These are phyloP conservation scores for Neurospora sp. DNA, from an alignment of 495 filamentous ascomycete species.

Conservation along the genomic window DNA sequence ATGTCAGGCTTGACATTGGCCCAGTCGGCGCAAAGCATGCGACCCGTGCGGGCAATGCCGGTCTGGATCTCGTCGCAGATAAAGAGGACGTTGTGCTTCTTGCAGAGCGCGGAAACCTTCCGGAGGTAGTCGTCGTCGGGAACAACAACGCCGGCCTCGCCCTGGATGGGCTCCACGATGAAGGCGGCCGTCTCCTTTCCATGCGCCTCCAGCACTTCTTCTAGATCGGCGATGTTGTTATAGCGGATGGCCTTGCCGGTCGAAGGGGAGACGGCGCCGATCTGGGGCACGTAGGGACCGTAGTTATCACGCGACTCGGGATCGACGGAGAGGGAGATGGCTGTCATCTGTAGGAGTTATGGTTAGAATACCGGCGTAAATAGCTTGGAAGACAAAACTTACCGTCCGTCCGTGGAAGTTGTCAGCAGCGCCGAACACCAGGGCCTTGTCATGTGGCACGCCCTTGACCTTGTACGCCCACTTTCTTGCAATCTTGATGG, in stretches of 20 bases:
- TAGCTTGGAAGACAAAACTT: slow-evolving; percentile 21
- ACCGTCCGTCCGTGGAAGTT: slow-evolving; percentile 97
- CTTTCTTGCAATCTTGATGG: slow-evolving; percentile 93
- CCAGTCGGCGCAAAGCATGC: slow-evolving; percentile 90
- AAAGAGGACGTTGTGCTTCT: slow-evolving; percentile 84
- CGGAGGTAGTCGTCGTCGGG: slow-evolving; percentile 82
- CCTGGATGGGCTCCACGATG: slow-evolving; percentile 95
- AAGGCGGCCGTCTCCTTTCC: slow-evolving; percentile 84
- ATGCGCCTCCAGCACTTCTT: slow-evolving; percentile 67
- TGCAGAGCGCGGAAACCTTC: slow-evolving; percentile 76
- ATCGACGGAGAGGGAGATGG: slow-evolving; percentile 89
- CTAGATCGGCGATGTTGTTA: slow-evolving; percentile 73
- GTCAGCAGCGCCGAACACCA: slow-evolving; percentile 75
- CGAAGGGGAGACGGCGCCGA: slow-evolving; percentile 68
- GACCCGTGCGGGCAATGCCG: slow-evolving; percentile 86
- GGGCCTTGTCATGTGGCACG: slow-evolving; percentile 72
- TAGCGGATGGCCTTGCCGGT: slow-evolving; percentile 74
- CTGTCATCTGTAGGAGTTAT: slow-evolving; percentile 57
- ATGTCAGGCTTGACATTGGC: slow-evolving; percentile 90
- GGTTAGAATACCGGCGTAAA: not conserved
- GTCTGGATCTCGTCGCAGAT: slow-evolving; percentile 99
- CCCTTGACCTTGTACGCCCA: slow-evolving; percentile 98
- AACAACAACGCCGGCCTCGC: slow-evolving; percentile 94
- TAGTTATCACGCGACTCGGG: slow-evolving; percentile 95
- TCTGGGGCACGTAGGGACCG: slow-evolving; percentile 83